These are phyloP conservation scores for Ampelomyces quisqualis DNA, from an alignment of 2,329 filamentous ascomycete genomes.

Conservation along the genomic window DNA sequence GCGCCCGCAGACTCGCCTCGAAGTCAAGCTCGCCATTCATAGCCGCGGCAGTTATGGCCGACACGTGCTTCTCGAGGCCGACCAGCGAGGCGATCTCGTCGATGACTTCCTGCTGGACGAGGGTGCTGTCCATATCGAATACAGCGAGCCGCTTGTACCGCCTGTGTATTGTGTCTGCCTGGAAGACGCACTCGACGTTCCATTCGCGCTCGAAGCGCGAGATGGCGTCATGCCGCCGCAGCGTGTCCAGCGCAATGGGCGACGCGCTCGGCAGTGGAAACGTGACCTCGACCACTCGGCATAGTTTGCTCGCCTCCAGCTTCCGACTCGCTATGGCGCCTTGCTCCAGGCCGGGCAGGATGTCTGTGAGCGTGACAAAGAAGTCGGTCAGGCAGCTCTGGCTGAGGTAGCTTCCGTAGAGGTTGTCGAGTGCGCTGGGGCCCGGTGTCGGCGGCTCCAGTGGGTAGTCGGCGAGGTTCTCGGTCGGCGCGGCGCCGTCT, in stretches of 20 bases:
- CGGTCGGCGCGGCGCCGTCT: slow-evolving; percentile 53
- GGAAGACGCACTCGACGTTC: slow-evolving; percentile 82
- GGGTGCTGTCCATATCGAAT: slow-evolving; percentile 98
- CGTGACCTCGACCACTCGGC: slow-evolving; percentile 66
- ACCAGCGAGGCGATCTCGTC: slow-evolving; percentile 87
- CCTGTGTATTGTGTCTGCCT: slow-evolving; percentile 71
- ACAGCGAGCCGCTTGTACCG: slow-evolving; percentile 83
- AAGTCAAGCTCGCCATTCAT: slow-evolving; percentile 98
- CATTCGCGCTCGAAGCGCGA: slow-evolving; percentile 82
- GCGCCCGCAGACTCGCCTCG: slow-evolving; percentile 74
- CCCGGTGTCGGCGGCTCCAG: slow-evolving; percentile 57
- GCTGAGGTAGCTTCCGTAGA: slow-evolving; percentile 57
- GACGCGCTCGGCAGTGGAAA: slow-evolving; percentile 59
- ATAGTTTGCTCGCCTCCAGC: slow-evolving; percentile 61
- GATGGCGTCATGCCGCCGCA: slow-evolving; percentile 78
- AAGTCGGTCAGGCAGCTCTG: slow-evolving; percentile 59
- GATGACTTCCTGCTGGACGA: slow-evolving; percentile 97
- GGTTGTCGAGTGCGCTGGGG: slow-evolving; percentile 56
- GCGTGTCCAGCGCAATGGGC: slow-evolving; percentile 59
- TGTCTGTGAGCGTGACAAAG: slow-evolving; percentile 52
- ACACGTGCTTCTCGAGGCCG: slow-evolving; percentile 78
- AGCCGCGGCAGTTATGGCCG: slow-evolving; percentile 84
- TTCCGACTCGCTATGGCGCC: slow-evolving; percentile 52
- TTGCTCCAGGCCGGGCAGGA: slow-evolving; percentile 53
- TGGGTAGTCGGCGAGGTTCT: slow-evolving; percentile 55